Conservation (phyloP, 2,329 filamentous ascomycete species). For the Colletotrichum orbiculare region DNA sequence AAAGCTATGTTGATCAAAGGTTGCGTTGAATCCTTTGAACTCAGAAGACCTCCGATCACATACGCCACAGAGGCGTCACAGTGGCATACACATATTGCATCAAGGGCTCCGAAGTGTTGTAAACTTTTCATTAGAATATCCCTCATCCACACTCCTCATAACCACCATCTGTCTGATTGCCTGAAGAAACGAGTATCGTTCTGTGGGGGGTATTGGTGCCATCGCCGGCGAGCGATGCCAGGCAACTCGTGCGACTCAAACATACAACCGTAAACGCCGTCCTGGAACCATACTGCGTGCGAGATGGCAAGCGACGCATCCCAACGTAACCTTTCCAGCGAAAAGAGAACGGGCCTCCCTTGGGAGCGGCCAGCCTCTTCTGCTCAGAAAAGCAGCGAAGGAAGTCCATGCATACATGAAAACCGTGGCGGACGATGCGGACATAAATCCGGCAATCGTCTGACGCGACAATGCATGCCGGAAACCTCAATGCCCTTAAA, state of each 20-base stretch:
- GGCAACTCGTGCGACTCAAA: slow-evolving; percentile 50
- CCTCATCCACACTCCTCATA: slow-evolving; percentile 30
- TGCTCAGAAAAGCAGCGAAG: slow-evolving; percentile 43
- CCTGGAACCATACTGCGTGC: slow-evolving; percentile 40
- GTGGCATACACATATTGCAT: too few species aligned
- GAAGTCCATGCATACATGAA: slow-evolving; percentile 36
- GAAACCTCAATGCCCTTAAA: slow-evolving; percentile 34
- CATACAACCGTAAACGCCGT: slow-evolving; percentile 54
- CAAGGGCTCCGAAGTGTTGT: neutral
- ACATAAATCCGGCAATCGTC: slow-evolving; percentile 21
- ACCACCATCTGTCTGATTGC: slow-evolving; percentile 41
- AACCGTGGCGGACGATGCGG: slow-evolving; percentile 12
- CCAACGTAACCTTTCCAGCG: slow-evolving; percentile 27
- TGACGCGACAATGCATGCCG: slow-evolving; percentile 30
- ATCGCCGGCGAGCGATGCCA: slow-evolving; percentile 41
- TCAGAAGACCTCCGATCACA: too few species aligned
- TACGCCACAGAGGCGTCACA: too few species aligned
- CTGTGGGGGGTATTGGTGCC: slow-evolving; percentile 51
- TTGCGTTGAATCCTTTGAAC: too few species aligned
- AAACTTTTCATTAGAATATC: slow-evolving; percentile 36
- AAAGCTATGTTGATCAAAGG: too few species aligned
- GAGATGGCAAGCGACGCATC: slow-evolving; percentile 35
- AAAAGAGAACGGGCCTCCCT: slow-evolving; percentile 42
- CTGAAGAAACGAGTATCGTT: slow-evolving; percentile 48
- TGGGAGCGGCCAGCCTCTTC: slow-evolving; percentile 55